Base-by-base conservation (phyloP, 1,139 yeast species). In the Nematodospora anomalae region DNA sequence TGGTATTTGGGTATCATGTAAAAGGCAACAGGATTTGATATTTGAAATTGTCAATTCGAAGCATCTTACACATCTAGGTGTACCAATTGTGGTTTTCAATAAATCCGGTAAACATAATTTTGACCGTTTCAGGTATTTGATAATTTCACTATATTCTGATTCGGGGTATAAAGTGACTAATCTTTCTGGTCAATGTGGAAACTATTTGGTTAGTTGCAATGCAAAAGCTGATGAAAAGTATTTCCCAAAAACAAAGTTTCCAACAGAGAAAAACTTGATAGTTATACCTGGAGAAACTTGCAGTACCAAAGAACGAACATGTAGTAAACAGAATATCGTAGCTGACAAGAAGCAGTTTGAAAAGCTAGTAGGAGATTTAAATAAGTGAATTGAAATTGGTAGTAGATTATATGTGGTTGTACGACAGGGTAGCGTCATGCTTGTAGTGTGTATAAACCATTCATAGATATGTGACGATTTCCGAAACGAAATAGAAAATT, bases 1-100 rank as follows among this genome's bases (percentile, higher is more conserved):
- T 14, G 60, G 66, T 8, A 65, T 81, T 9, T 49, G 73, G 32
- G 64, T 74, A 2, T 57, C 65, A 8, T 67, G 65, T 21, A 54
- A 56, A 13, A 64, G 68, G 6, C 86, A 67, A 45, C 44, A 42
- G 34, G 39, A 22, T 20, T 30, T 35, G 26, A 29, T 35, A 6
- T 16, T 23, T 7, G 37, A 35, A 25, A 25, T 35, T 15, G 21
- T 35, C 13, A 8, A 18, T 6, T 18, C 21, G 8, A 18, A 6
- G 21, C 21, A 18, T 18, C 8, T 18, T 6, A 18, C 6, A 18
- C 21, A 18, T 8, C 8, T 18, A 18, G 37, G 33, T 16, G n/a
- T 24, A 22, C 45, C 45, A 1, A 35, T 26, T n/a, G 37, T 41
- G 10, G 16, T 41, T 5, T 42, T 24, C 29, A 34, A 42, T 22